These are phyloP conservation scores for Sordariomycetes sp. DNA, from an alignment of 2,329 filamentous ascomycete species.

Conservation along the genomic window DNA sequence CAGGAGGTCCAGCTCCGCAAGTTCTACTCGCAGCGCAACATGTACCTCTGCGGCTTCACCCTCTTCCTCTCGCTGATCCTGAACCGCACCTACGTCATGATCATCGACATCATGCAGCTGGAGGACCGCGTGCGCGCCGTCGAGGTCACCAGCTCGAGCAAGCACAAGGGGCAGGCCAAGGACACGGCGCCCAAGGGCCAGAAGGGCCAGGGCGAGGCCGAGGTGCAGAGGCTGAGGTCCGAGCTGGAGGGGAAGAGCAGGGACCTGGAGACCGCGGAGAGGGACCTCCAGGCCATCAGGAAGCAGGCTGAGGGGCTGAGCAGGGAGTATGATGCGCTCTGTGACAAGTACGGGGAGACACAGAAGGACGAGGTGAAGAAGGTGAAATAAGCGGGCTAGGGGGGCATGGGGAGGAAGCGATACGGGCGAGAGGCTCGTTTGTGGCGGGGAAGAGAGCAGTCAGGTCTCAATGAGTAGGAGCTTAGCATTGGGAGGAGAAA, in stretches of 20 bases:
- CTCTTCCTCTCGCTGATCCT: constrained; percentile 97
- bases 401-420: background rate
- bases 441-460: background rate
- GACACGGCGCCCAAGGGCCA: constrained; percentile 20
- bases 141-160: constrained; percentile 49
- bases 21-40: constrained; percentile 99
- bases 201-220: constrained; percentile 61
- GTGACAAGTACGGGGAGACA: constrained; percentile 65
- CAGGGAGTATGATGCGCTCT: constrained; percentile 75
- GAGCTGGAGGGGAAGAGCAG: constrained; percentile 70
- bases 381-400: constrained; percentile 29
- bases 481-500: background rate
- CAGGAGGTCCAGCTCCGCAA: constrained; percentile 99
- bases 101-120: constrained; percentile 79
- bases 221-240: constrained; percentile 59
- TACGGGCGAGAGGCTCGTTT: background rate
- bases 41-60: constrained; percentile 99
- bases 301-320: constrained; percentile 81
- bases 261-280: constrained; percentile 74
- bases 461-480: background rate
- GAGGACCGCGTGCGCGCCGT: constrained; percentile 84
- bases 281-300: constrained; percentile 78
- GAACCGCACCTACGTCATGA: constrained; percentile 98
- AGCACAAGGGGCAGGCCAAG: constrained; percentile 37
- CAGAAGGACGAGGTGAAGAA: constrained; percentile 46